Evolutionary conservation across 2,329 filamentous ascomycete genomes (phyloP).

Genomic region (Colletotrichum echinochloae): DNA sequence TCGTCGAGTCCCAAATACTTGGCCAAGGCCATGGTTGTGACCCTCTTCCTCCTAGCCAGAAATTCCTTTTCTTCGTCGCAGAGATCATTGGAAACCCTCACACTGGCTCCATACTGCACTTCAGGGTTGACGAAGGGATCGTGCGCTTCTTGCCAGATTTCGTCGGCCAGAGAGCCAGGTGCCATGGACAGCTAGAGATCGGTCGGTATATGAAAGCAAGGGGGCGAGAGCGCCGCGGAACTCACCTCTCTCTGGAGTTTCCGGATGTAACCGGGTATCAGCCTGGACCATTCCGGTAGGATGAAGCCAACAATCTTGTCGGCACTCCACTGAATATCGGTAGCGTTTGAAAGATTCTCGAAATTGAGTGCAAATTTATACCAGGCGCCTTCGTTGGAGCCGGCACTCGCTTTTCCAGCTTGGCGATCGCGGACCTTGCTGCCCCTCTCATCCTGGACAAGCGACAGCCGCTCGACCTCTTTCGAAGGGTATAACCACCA

Average conservation of each 20-base stretch:
- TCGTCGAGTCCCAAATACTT: conserved; percentile 84
- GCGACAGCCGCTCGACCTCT: conserved; percentile 54
- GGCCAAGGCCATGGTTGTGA: conserved; percentile 80
- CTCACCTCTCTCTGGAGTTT: conserved; percentile 82
- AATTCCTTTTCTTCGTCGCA: conserved; percentile 88
- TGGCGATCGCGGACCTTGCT: conserved; percentile 31
- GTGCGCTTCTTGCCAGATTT: conserved; percentile 93
- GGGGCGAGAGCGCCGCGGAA: background rate
- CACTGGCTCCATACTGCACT: conserved; percentile 82
- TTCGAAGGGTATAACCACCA: conserved; percentile 60
- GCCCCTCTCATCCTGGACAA: conserved; percentile 30
- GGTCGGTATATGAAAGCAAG: background rate
- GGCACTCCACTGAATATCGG: conserved; percentile 68
- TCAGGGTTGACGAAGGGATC: conserved; percentile 88
- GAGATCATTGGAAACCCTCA: conserved; percentile 84
- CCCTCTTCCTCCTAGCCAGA: conserved; percentile 73
- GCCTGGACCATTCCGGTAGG: conserved; percentile 84
- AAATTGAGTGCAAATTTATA: conserved; percentile 60
- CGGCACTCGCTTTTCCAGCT: conserved; percentile 44
- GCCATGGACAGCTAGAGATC: conserved; percentile 74
- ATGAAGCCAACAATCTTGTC: conserved; percentile 77
- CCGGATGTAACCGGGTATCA: conserved; percentile 79
- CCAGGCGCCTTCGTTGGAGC: conserved; percentile 56
- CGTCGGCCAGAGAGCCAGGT: conserved; percentile 87
- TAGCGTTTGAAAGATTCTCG: conserved; percentile 65